Evolutionary conservation across 805 yeast species (phyloP).

Genomic region (Yarrowia hollandica): DNA sequence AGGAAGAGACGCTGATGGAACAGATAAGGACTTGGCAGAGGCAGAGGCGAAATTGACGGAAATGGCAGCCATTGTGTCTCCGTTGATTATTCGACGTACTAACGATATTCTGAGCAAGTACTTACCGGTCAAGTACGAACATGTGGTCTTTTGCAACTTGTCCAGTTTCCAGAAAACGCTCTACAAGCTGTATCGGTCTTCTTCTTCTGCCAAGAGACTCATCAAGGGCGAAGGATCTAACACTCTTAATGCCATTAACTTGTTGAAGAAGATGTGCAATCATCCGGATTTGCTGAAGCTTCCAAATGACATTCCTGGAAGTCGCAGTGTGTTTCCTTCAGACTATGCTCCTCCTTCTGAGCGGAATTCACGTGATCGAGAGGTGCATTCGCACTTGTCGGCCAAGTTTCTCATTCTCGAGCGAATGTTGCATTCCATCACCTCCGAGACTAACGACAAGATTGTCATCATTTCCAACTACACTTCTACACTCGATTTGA

Average conservation of each 20-base stretch:
- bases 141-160: constrained; percentile 87
- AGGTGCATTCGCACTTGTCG: constrained; percentile 75
- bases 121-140: constrained; percentile 93
- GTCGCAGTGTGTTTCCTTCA: constrained; percentile 60
- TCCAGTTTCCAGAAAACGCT: constrained; percentile 72
- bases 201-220: constrained; percentile 71
- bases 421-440: constrained; percentile 75
- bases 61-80: constrained; percentile 73
- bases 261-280: constrained; percentile 85
- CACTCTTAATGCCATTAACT: constrained; percentile 85
- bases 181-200: constrained; percentile 71
- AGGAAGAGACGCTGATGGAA: constrained; percentile 88
- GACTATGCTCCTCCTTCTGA: constrained; percentile 56
- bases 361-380: constrained; percentile 60
- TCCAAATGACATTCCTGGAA: constrained; percentile 75
- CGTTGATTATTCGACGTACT: constrained; percentile 90
- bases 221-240: constrained; percentile 63
- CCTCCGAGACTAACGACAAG: constrained; percentile 84
- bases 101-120: constrained; percentile 93
- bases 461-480: constrained; percentile 93
- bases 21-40: constrained; percentile 67
- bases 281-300: constrained; percentile 85
- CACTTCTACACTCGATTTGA: constrained; percentile 88
- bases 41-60: constrained; percentile 73
- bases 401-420: constrained; percentile 86